These are phyloP conservation scores for Stephanocyclus meneghinianus DNA, from an alignment of 352 stramenopile species.

Conservation along the genomic window DNA sequence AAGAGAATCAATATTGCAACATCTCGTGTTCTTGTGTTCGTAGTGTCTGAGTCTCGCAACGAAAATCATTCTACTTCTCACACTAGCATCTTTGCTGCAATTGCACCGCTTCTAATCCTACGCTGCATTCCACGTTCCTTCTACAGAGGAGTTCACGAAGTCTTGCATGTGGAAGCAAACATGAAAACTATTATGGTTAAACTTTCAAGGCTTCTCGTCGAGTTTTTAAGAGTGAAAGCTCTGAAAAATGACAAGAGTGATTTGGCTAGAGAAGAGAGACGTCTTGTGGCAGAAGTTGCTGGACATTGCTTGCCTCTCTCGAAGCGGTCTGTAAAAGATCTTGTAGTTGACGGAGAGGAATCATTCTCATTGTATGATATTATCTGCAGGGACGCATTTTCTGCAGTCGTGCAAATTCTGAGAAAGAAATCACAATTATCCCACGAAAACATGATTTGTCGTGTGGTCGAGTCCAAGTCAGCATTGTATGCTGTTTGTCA, in stretches of 20 bases:
- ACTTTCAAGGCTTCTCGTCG: slow-evolving; percentile 19
- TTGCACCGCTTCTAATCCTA: slow-evolving; percentile 42
- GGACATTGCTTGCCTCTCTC: slow-evolving; percentile 40
- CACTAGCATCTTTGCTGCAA: slow-evolving; percentile 17
- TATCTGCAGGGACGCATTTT: slow-evolving; percentile 29
- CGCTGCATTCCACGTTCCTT: slow-evolving; percentile 37
- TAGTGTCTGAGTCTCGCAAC: neutral
- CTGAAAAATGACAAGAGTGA: slow-evolving; percentile 27
- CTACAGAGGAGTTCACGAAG: slow-evolving; percentile 31
- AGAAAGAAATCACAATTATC: slow-evolving; percentile 1
- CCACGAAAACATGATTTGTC: slow-evolving; percentile 2
- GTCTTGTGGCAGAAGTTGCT: slow-evolving; percentile 30
- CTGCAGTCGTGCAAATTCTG: neutral
- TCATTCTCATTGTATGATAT: slow-evolving; percentile 26
- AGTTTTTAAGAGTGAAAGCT: slow-evolving; percentile 13
- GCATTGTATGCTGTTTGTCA: slow-evolving; percentile 41
- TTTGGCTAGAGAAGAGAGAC: slow-evolving; percentile 33
- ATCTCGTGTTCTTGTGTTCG: slow-evolving; percentile 22
- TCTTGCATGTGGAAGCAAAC: slow-evolving; percentile 7
- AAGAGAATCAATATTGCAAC: slow-evolving; percentile 32
- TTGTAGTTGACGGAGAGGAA: neutral
- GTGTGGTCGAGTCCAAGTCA: slow-evolving; percentile 20
- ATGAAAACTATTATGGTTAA: slow-evolving; percentile 6
- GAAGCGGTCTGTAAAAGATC: neutral
- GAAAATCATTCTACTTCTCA: neutral